Percentiles rank a stretch among this genome's conserved stretches.
phyloP scores from a whole-genome alignment of 2,329 filamentous ascomycete genomes.

The Alternaria atra region DNA sequence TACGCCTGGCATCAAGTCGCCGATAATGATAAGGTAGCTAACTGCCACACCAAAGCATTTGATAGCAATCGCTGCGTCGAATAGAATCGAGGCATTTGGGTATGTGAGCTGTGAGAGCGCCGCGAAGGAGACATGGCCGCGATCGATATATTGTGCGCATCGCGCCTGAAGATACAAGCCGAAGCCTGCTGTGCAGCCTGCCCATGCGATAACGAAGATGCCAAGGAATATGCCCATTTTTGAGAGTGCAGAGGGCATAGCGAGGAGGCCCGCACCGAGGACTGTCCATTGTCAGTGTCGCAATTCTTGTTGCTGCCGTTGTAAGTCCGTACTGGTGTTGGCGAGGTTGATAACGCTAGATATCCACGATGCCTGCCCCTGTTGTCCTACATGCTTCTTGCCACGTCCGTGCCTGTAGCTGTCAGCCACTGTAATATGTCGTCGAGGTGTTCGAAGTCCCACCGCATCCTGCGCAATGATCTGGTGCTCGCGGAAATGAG shows the following conservation, averaged over 20 bases:
- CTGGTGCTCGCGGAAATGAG: too few relatives aligned
- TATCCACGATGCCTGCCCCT: conserved; percentile 83
- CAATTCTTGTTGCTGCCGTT: background rate
- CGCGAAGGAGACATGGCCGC: conserved; percentile 90
- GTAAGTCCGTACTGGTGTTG: conserved; percentile 79
- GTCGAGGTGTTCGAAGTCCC: too few relatives aligned
- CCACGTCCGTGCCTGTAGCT: too few relatives aligned
- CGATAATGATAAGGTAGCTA: conserved; percentile 98
- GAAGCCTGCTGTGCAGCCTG: conserved; percentile 86
- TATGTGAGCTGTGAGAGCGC: conserved; percentile 96
- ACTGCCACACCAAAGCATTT: conserved; percentile 98
- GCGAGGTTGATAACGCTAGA: conserved; percentile 95
- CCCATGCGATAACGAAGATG: conserved; percentile 86
- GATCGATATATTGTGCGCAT: conserved; percentile 91
- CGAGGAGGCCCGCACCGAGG: conserved; percentile 90
- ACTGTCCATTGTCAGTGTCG: conserved; percentile 62
- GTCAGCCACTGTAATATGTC: too few relatives aligned
- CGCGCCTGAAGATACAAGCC: conserved; percentile 93
- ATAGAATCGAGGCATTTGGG: conserved; percentile 92
- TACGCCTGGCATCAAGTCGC: conserved; percentile 96
- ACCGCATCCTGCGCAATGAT: too few relatives aligned
- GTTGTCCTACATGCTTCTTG: too few relatives aligned
- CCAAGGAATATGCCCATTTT: conserved; percentile 94
- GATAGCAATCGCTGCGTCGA: conserved; percentile 93
- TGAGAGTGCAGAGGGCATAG: conserved; percentile 91